phyloP scores from a whole-genome alignment of 352 stramenopile species.

The Globisporangium heterothallicum region DNA sequence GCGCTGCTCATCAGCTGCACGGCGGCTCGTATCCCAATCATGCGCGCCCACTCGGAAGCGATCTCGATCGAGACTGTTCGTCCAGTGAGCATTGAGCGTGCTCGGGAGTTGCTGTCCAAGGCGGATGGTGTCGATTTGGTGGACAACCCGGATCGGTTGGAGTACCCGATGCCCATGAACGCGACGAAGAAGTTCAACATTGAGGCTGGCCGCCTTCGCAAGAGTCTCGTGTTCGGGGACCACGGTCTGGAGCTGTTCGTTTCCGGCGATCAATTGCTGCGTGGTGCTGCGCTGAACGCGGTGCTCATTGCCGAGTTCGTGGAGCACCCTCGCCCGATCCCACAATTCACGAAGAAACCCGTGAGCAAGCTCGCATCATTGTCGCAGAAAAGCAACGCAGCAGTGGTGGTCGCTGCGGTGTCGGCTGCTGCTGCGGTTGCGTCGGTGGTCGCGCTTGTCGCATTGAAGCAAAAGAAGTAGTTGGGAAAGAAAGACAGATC shows the following conservation, averaged over 20 bases:
- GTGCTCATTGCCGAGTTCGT: conserved; percentile 95
- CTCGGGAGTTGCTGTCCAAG: conserved; percentile 74
- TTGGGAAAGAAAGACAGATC: not conserved
- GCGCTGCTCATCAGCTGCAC: conserved; percentile 88
- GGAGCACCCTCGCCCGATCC: conserved; percentile 49
- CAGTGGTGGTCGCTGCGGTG: conserved; percentile 27
- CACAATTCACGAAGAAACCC: conserved; percentile 70
- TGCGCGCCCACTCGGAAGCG: conserved; percentile 95
- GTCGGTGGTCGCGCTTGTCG: conserved; percentile 25
- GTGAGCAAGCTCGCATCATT: conserved; percentile 17
- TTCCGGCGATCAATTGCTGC: conserved; percentile 94
- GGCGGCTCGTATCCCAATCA: conserved; percentile 95
- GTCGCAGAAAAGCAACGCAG: conserved; percentile 29
- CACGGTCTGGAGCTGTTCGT: conserved; percentile 98
- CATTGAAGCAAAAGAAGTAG: conserved; percentile 51
- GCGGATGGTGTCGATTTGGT: conserved; percentile 94
- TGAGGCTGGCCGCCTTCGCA: conserved; percentile 93
- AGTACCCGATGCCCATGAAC: conserved; percentile 97
- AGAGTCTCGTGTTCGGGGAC: conserved; percentile 94
- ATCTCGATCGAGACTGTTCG: conserved; percentile 94
- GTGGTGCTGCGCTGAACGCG: conserved; percentile 96
- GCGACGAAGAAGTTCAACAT: conserved; percentile 97
- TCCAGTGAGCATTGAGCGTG: conserved; percentile 79
- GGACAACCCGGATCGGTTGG: conserved; percentile 71
- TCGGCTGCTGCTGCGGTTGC: conserved; percentile 33